Evolutionary conservation across 2,329 filamentous ascomycete genomes (phyloP), one percentile per base, ranked within the genome.

Genomic region (Cladophialophora yegresii): DNA sequence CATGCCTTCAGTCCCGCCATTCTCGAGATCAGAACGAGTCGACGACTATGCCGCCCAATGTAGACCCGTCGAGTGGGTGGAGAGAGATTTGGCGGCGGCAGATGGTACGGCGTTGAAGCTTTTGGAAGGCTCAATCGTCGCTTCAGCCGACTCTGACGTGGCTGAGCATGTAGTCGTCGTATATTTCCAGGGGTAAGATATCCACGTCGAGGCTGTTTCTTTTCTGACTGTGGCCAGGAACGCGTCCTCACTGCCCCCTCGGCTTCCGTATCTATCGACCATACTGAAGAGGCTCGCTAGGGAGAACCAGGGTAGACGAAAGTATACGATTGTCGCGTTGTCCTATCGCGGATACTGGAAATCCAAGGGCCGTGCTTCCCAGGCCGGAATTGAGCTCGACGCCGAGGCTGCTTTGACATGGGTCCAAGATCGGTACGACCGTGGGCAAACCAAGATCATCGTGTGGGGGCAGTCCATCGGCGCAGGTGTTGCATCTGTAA

Each of bases 401-500:
- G 84, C 88, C 0, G 79, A 83, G 62, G 88, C 89, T 0, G 84
- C 87, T 7, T 73, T 90, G 23, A 70, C 78, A 9, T 91, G 88
- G 88, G 81, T 89, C 26, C 78, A 79, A 3, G 72, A 82, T 20
- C 60, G 61, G n/a, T 78, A 81, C 57, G 23, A 64, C 3, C 50
- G 68, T 13, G 69, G 58, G 0, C 61, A 73, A 36, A 67, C 74
- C 0, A 68, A 70, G 33, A 65, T 91, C 0, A 72, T 92, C 0
- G 76, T 93, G 10, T 93, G 90, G 89, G 90, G 90, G 0, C 90
- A 93, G 74, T 91, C 88, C 67, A 86, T 93, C 60, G 90, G 91
- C 1, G 85, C 87, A 28, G 90, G 88, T 1, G 84, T 93, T 49
- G 89, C 88, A 12, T 87, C 86, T 12, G 57, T 67, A n/a, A 57